Base-by-base conservation (phyloP, 768 basidiomycete species). In the Tulasnella sp. region DNA sequence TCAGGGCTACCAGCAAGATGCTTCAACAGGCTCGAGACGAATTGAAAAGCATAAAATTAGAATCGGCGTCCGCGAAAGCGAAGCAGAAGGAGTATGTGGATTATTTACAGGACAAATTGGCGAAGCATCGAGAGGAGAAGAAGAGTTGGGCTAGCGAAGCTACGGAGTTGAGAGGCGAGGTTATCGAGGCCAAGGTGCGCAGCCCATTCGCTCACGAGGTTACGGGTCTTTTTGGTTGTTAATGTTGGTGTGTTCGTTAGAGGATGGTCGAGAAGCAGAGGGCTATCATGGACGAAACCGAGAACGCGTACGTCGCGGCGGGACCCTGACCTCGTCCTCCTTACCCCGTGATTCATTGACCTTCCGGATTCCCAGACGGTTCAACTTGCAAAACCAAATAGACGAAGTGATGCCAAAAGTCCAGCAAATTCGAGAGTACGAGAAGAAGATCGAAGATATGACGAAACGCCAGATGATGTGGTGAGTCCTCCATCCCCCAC, bases 41-140 rank as follows among this genome's bases (percentile, higher is more conserved):
- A 80, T 87, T 96, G 42, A 90, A 88, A 71, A 91, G 92, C 71
- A 91, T 95, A 81, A 93, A 92, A 80, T 88, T 89, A 46, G 92
- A 94, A 82, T 91, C 94, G 0, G 88, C 90, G 1, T 89, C 89
- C 19, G 90, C 92, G 3, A 94, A 94, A 83, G 89, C 91, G 80
- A 92, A 93, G 82, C 94, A 94, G 83, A 89, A 90, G 3, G 93
- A 95, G 79, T 97, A 94, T 93, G 94, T 94, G 81, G 88, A 87
- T 4, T 91, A 94, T 80, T 85, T 96, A n/a, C 91, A 93, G 83
- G 91, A 91, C 79, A 93, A 93, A 84, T 86, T 95, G 78, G 89
- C 88, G 77, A 90, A 91, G 74, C 87, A 94, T 74, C 88, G 94
- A 73, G 93, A 94, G 75, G 93, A 96, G 83, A 94, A 94, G 85